phyloP scores from a whole-genome alignment of 23 red algal species.

The Gracilaria domingensis region DNA sequence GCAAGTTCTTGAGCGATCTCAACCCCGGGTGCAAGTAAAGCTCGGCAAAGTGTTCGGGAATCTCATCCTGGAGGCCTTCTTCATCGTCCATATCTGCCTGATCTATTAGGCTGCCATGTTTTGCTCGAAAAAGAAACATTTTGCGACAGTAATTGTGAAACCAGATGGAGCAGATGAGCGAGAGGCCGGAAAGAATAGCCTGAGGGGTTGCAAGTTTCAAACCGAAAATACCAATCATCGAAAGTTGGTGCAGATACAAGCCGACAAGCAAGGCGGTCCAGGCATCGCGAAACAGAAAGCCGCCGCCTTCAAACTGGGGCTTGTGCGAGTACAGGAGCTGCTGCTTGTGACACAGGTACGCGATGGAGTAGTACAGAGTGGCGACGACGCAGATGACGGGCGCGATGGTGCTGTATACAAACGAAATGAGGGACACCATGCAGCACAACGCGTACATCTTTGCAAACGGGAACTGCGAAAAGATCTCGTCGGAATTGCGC shows the following conservation, averaged over 20 bases:
- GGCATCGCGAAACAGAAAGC: conserved; percentile 49
- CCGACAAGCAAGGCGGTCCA: conserved; percentile 43
- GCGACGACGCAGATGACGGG: conserved; percentile 68
- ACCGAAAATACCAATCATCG: conserved; percentile 72
- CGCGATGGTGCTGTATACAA: conserved; percentile 75
- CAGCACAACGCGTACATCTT: conserved; percentile 77
- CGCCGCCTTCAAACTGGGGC: conserved; percentile 67
- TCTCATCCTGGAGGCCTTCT: conserved; percentile 52
- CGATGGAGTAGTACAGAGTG: conserved; percentile 59
- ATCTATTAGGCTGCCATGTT: conserved; percentile 57
- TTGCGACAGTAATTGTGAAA: conserved; percentile 45
- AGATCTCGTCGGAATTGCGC: conserved; percentile 50
- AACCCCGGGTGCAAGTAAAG: conserved; percentile 61
- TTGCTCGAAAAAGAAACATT: conserved; percentile 51
- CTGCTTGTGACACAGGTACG: conserved; percentile 58
- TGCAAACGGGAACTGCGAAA: conserved; percentile 65
- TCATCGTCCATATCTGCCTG: conserved; percentile 42
- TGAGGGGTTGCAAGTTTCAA: conserved; percentile 50
- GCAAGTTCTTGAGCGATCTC: conserved; percentile 5
- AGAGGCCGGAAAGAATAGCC: conserved; percentile 56
- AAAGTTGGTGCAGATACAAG: conserved; percentile 69
- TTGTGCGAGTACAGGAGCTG: conserved; percentile 63
- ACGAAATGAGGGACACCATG: conserved; percentile 65
- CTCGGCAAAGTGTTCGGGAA: conserved; percentile 58
- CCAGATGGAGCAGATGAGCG: conserved; percentile 45